Evolutionary conservation across 2,329 filamentous ascomycete species (phyloP), one percentile per base, ranked within the genome.

Genomic region (Penicillium italicum): DNA sequence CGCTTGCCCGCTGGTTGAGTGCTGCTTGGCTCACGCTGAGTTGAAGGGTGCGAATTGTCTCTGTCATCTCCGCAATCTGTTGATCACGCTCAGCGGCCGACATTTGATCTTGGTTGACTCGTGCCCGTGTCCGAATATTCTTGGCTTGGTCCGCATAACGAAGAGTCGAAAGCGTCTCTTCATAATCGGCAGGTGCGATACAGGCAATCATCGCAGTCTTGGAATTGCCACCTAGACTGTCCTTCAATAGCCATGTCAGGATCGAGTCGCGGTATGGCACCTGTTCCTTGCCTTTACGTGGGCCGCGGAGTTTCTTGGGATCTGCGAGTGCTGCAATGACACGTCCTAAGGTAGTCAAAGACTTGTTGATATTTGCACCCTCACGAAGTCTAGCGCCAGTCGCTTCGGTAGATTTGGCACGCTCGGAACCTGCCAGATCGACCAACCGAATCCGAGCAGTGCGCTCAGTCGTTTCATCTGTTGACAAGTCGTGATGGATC

Each of bases 161-260:
- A 12, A 99, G 84, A 1, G 94, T 99, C 2, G 91, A 96, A 1
- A 99, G 82, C 0, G 94, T 99, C 73, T 99, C 94, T 55, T 99
- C 94, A 70, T 99, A 97, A 76, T 99, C 94, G 0, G 90, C 87
- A 0, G 94, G 94, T 5, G 91, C 88, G 65, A 99, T 96, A 72
- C 94, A 97, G 9, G 94, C 94, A 67, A 99, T 97, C 94, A 99
- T 99, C 59, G 94, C 94, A 10, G 94, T 99, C 76, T 97, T 99
- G 69, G 88, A 93, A 80, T 99, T 99, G 53, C 94, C 94, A 12
- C 94, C 94, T 0, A 99, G 80, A 1, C 90, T 95, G 74, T 99
- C 94, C 72, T 97, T 97, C 61, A 99, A 82, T 4, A 99, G 82
- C 93, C 93, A 88, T 11, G 85, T 88, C 31, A 88, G 75, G 41